Conservation (phyloP, 2,329 filamentous ascomycete species). For the Clarireedia hainanense region DNA sequence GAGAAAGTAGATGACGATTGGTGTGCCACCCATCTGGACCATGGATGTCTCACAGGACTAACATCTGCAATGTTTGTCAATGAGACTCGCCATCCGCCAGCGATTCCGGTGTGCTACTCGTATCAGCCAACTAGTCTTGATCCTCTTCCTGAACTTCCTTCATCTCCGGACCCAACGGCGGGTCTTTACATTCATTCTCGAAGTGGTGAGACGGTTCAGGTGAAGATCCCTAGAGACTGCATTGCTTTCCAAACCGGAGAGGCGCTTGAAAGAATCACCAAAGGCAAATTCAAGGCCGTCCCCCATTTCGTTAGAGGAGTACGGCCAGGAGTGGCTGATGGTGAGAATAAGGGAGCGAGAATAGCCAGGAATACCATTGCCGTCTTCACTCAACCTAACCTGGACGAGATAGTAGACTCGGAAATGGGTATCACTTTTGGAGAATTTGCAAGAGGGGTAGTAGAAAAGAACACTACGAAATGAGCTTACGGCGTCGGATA, state of each 20-base stretch:
- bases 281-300: conserved; percentile 86
- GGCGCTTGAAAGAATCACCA: conserved; percentile 81
- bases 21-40: conserved; percentile 87
- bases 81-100: conserved; percentile 44
- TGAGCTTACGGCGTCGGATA: conserved; percentile 7
- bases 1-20: conserved; percentile 68
- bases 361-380: conserved; percentile 83
- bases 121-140: conserved; percentile 31
- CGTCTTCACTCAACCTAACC: conserved; percentile 93
- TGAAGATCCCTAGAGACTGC: conserved; percentile 83
- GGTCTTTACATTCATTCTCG: conserved; percentile 94
- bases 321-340: conserved; percentile 38
- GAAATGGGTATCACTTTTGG: conserved; percentile 63
- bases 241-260: conserved; percentile 96
- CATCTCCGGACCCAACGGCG: conserved; percentile 73
- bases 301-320: conserved; percentile 90
- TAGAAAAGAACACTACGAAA: conserved; percentile 30
- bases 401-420: conserved; percentile 70
- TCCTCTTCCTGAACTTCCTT: conserved; percentile 60
- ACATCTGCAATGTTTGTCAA: conserved; percentile 97
- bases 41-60: conserved; percentile 87
- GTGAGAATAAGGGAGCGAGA: conserved; percentile 36
- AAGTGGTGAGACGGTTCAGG: conserved; percentile 74
- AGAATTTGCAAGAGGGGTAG: conserved; percentile 51
- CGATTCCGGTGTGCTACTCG: conserved; percentile 25